Evolutionary conservation across 2,329 filamentous ascomycete species (phyloP).

Genomic region (Ceratocystis ficicola): DNA sequence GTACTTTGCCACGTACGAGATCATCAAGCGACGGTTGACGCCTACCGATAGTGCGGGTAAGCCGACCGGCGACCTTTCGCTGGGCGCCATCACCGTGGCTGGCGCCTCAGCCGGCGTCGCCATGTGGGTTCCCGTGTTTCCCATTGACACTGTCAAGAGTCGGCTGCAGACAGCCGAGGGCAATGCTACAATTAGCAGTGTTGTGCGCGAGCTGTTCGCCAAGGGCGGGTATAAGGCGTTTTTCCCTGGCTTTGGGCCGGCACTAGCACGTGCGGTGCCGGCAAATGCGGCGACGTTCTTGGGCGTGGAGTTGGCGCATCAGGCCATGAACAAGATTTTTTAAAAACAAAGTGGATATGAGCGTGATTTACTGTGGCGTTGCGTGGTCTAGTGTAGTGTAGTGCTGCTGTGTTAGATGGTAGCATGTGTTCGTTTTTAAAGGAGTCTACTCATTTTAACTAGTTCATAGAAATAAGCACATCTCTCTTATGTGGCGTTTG

Average conservation of each 20-base stretch:
- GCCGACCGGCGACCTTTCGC: slow-evolving; percentile 62
- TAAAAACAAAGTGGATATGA: slow-evolving; percentile 25
- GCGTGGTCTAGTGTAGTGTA: too few relatives aligned
- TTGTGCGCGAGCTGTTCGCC: slow-evolving; percentile 70
- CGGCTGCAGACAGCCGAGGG: slow-evolving; percentile 84
- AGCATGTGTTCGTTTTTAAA: not conserved
- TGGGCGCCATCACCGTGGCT: slow-evolving; percentile 71
- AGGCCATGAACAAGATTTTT: slow-evolving; percentile 68
- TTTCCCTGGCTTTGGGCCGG: slow-evolving; percentile 92
- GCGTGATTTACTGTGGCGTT: too few relatives aligned
- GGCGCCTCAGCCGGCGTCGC: slow-evolving; percentile 86
- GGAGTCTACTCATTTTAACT: not conserved
- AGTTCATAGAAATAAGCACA: not conserved
- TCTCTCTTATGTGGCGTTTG: too few relatives aligned
- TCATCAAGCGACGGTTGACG: slow-evolving; percentile 77
- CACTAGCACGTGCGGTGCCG: slow-evolving; percentile 81
- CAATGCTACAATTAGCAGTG: slow-evolving; percentile 64
- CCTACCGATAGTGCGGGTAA: slow-evolving; percentile 68
- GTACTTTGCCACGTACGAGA: slow-evolving; percentile 96
- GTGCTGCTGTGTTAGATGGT: too few relatives aligned
- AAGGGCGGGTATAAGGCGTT: slow-evolving; percentile 80
- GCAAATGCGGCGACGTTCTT: slow-evolving; percentile 94
- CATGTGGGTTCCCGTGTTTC: slow-evolving; percentile 99
- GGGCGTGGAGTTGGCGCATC: slow-evolving; percentile 71
- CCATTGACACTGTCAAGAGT: slow-evolving; percentile 92